These are phyloP conservation scores for Phalaenopsis hybrid DNA, from an alignment of 116 monocot species.

Conservation along the genomic window DNA sequence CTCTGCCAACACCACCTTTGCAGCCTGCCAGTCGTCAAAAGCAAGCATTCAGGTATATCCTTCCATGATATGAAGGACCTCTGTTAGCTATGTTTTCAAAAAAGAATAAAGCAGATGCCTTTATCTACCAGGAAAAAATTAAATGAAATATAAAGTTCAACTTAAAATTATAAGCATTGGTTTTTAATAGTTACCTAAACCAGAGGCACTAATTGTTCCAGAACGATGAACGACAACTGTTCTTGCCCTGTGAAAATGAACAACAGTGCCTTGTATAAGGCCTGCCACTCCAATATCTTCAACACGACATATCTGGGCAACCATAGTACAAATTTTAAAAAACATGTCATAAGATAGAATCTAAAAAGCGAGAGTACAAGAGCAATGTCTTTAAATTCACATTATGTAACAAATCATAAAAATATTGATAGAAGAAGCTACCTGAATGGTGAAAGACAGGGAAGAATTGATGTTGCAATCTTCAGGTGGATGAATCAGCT, in stretches of 20 bases:
- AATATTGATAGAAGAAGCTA: conserved; percentile 8
- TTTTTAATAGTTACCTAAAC: conserved; percentile 47
- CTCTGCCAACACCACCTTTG: conserved; percentile 83
- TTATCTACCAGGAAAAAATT: background rate
- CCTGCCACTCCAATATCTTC: conserved; percentile 92
- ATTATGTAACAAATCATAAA: background rate
- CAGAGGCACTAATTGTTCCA: conserved; percentile 74
- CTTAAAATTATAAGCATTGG: background rate
- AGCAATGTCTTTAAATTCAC: background rate
- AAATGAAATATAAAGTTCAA: background rate
- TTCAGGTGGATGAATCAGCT: conserved; percentile 91
- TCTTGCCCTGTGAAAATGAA: conserved; percentile 88
- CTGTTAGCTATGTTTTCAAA: background rate
- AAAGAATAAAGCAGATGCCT: background rate
- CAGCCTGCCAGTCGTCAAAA: conserved; percentile 48
- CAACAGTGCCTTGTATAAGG: conserved; percentile 80
- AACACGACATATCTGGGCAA: conserved; percentile 94
- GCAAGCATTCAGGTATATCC: background rate
- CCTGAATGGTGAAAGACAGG: conserved; percentile 83
- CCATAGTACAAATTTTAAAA: conserved; percentile 1
- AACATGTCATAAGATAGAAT: background rate
- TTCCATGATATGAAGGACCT: background rate
- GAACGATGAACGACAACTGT: conserved; percentile 69
- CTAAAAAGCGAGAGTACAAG: background rate
- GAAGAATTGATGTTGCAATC: conserved; percentile 96